Evolutionary conservation across 179 eudicot species (phyloP), one percentile per base, ranked within the genome.

Genomic region (Silene noctiflora): DNA sequence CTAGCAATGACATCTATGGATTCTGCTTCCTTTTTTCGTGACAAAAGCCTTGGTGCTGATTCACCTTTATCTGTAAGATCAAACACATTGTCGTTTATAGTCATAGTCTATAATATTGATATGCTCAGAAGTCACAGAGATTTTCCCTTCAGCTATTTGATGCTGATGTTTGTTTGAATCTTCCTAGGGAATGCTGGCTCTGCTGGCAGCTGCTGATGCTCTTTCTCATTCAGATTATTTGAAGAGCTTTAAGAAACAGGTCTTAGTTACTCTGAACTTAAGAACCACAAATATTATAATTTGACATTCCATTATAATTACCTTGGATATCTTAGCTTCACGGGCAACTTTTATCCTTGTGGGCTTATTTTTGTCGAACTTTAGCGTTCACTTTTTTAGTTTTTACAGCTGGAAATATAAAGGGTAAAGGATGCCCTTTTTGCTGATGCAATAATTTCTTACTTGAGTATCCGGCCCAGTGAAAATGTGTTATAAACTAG

Each of bases 21-120:
- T 83, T 87, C 98, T 72, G 95, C 96, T 63, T 91, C 99, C 27
- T 89, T 95, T 78, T 95, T 95, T 77, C 98, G 99, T 87, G 99
- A 95, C 87, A 93, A 86, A 88, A 89, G 87, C 85, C 81, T 90
- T 71, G 99, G 99, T 76, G 99, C 99, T 76, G 97, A 95, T 73
- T 95, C 99, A 64, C 91, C 93, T 13, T 76, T 91, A 81, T 95
- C 99, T 71, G 99, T 95, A 84, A 87, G 97, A 82, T 77, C 72
- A 53, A 39, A 70, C 70, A 59, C 27, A 13, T 21, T 62, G 44
- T 25, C 65, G 17, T 6, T 12, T 58, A 29, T 73, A 12, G 73
- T 46, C 14, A 10, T 75, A 21, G 56, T 42, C 16, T 69, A 27
- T 55, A 73, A 31, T 58, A 35, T 67, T 27, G 62, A 56, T 19